Percentiles rank a stretch among this genome's conserved stretches.
Conservation (phyloP, 306 rosid genomes). For the Senna siamea region DNA sequence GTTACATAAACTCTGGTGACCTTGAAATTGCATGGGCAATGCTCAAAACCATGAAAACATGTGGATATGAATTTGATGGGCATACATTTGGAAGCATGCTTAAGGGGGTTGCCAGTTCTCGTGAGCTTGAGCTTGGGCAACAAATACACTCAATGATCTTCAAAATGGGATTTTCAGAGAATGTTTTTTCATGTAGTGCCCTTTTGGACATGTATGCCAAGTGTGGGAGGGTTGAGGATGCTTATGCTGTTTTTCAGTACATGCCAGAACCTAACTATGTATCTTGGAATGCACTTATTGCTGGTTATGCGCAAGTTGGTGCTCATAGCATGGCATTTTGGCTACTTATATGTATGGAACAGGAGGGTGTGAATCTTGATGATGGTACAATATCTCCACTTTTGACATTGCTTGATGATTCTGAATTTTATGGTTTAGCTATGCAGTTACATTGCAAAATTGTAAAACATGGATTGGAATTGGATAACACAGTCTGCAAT, state of each 20-base stretch:
- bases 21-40: constrained; percentile 47
- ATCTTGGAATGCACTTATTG: constrained; percentile 80
- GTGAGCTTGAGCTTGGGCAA: constrained; percentile 48
- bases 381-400: constrained; percentile 82
- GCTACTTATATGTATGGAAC: constrained; percentile 57
- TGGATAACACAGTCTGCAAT: constrained; percentile 56
- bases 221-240: constrained; percentile 74
- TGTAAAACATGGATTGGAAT: constrained; percentile 63
- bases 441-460: constrained; percentile 71
- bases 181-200: constrained; percentile 70
- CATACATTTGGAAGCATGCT: constrained; percentile 79
- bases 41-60: constrained; percentile 55
- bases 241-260: constrained; percentile 44
- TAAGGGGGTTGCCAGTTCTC: constrained; percentile 60
- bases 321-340: constrained; percentile 51
- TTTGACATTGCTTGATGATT: constrained; percentile 69
- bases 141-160: constrained; percentile 65
- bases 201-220: constrained; percentile 90
- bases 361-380: constrained; percentile 62
- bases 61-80: constrained; percentile 52
- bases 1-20: constrained; percentile 48
- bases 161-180: constrained; percentile 56
- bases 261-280: constrained; percentile 60
- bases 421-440: constrained; percentile 45
- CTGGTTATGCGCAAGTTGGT: constrained; percentile 64